A percentile compares a stretch with the other conserved stretches of the same genome.
Evolutionary conservation across 768 basidiomycete genomes (phyloP).

Genomic region (Panaeolus papilionaceus): DNA sequence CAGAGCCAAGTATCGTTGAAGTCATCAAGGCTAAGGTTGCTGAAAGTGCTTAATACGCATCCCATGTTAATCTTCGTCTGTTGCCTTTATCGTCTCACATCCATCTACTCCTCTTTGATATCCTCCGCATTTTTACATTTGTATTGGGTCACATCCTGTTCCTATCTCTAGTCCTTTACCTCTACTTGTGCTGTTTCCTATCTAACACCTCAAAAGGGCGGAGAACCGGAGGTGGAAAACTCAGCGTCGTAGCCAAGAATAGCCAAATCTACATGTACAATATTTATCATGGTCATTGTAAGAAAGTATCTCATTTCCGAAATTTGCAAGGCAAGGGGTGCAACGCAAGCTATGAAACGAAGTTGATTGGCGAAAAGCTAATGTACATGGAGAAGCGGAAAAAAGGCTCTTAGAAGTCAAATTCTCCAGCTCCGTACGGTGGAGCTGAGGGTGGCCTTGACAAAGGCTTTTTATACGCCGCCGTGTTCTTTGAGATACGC

Average conservation of each 20-base stretch:
- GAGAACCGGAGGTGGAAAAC: background rate
- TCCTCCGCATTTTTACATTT: background rate
- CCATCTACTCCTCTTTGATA: background rate
- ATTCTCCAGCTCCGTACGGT: too few species aligned
- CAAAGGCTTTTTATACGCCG: background rate
- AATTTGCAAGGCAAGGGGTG: background rate
- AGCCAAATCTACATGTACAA: background rate
- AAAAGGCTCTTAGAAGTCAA: too few species aligned
- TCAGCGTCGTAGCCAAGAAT: background rate
- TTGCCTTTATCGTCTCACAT: conserved; percentile 12
- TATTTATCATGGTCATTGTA: conserved; percentile 5
- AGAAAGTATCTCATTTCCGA: background rate
- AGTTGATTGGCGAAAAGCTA: too few species aligned
- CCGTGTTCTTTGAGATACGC: background rate
- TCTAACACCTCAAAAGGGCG: background rate
- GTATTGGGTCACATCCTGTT: background rate
- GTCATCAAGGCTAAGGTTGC: conserved; percentile 83
- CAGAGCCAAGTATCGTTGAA: conserved; percentile 88
- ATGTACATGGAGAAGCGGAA: too few species aligned
- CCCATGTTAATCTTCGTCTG: conserved; percentile 12
- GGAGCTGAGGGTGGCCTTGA: too few species aligned
- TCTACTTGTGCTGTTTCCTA: background rate
- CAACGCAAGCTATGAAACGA: too few species aligned
- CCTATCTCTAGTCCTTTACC: background rate
- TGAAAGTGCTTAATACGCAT: conserved; percentile 27